Conservation (phyloP, 2,329 filamentous ascomycete genomes). For the Westerdykella ornata region DNA sequence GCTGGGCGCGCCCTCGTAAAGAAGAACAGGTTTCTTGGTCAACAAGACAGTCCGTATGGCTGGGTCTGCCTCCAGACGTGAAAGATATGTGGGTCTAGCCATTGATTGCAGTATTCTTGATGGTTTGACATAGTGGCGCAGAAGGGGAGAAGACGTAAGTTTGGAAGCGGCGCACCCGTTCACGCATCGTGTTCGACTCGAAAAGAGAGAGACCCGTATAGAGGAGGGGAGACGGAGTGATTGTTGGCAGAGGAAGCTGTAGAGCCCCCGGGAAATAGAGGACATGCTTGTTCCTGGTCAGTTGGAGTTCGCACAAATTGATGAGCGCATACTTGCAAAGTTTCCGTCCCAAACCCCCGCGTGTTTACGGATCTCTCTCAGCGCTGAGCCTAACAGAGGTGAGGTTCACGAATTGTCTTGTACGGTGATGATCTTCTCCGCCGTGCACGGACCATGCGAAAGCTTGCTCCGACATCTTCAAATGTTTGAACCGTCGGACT, state of each 20-base stretch:
- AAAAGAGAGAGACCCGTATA: constrained; percentile 27
- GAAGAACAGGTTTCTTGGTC: constrained; percentile 25
- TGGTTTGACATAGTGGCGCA: constrained; percentile 15
- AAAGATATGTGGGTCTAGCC: background rate
- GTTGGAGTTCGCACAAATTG: background rate
- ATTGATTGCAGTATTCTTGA: constrained; percentile 8
- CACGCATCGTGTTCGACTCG: constrained; percentile 18
- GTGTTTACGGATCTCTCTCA: too few species aligned
- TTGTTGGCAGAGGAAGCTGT: constrained; percentile 20
- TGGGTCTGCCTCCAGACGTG: constrained; percentile 16
- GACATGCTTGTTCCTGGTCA: constrained; percentile 20
- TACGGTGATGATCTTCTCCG: background rate
- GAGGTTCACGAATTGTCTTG: too few species aligned
- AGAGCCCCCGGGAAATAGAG: constrained; percentile 26
- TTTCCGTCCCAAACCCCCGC: too few species aligned
- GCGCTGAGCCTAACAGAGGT: constrained; percentile 4
- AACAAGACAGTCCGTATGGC: constrained; percentile 29
- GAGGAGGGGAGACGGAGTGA: constrained; percentile 30
- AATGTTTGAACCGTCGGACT: constrained; percentile 21
- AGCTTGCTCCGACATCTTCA: constrained; percentile 27
- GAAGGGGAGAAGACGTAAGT: constrained; percentile 21
- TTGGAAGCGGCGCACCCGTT: constrained; percentile 7
- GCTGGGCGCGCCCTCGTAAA: constrained; percentile 28
- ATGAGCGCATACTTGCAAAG: too few species aligned
- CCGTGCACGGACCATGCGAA: background rate